Evolutionary conservation across 2,329 filamentous ascomycete species (phyloP).

Genomic region (Hirsutella thompsonii): DNA sequence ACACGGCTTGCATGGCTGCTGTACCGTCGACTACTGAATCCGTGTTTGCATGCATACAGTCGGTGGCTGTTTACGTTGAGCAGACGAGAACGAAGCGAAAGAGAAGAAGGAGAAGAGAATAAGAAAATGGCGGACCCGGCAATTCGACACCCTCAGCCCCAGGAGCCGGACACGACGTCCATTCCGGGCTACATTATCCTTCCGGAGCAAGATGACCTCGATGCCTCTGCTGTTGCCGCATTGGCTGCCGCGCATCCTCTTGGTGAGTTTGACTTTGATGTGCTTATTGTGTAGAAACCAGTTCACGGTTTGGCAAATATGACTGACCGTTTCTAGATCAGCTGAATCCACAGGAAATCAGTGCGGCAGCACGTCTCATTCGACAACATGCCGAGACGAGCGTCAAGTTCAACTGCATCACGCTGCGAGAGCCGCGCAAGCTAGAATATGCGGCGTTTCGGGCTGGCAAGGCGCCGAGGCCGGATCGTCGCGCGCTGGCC

Average conservation of each 20-base stretch:
- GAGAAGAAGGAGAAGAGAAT: neutral
- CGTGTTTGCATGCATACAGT: too few relatives aligned
- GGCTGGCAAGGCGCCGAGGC: slow-evolving; percentile 30
- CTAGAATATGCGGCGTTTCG: slow-evolving; percentile 49
- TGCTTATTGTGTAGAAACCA: too few relatives aligned
- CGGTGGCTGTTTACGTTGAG: too few relatives aligned
- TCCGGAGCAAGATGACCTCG: slow-evolving; percentile 26
- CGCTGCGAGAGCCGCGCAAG: slow-evolving; percentile 52
- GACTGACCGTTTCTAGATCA: slow-evolving; percentile 31
- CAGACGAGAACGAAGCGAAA: too few relatives aligned
- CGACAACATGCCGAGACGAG: slow-evolving; percentile 21
- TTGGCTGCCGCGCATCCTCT: slow-evolving; percentile 1
- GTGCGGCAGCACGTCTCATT: slow-evolving; percentile 33
- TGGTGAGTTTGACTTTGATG: too few relatives aligned
- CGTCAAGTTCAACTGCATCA: slow-evolving; percentile 48
- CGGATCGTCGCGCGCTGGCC: slow-evolving; percentile 35
- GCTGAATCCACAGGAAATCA: slow-evolving; percentile 41
- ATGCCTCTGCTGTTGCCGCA: slow-evolving; percentile 21
- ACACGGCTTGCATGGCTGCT: too few relatives aligned
- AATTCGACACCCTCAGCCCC: slow-evolving; percentile 4
- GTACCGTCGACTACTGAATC: too few relatives aligned
- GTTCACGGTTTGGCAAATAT: neutral
- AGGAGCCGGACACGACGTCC: slow-evolving; percentile 22
- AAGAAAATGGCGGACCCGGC: slow-evolving; percentile 9
- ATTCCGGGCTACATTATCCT: slow-evolving; percentile 32